Conservation (phyloP, 2,329 filamentous ascomycete genomes). For the Fusarium pseudonygamai region DNA sequence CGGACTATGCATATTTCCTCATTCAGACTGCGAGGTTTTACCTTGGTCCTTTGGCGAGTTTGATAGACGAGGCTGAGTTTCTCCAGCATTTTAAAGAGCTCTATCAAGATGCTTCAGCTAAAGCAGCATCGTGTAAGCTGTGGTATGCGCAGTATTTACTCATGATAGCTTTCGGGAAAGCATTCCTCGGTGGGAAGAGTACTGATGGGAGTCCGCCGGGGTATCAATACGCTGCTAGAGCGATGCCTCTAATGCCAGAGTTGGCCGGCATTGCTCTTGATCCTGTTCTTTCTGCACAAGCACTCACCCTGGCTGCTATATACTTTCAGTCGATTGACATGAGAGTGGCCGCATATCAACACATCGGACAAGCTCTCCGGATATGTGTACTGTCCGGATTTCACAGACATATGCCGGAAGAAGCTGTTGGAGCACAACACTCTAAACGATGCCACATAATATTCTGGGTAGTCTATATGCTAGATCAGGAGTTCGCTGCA, state of each 20-base stretch:
- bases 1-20: slow-evolving; percentile 39
- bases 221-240: slow-evolving; percentile 51
- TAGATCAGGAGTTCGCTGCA: slow-evolving; percentile 42
- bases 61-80: slow-evolving; percentile 36
- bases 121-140: slow-evolving; percentile 25
- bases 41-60: slow-evolving; percentile 26
- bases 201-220: slow-evolving; percentile 46
- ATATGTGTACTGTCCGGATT: slow-evolving; percentile 47
- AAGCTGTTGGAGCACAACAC: slow-evolving; percentile 34
- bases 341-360: slow-evolving; percentile 51
- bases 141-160: slow-evolving; percentile 49
- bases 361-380: slow-evolving; percentile 48
- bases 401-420: slow-evolving; percentile 41
- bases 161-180: slow-evolving; percentile 47
- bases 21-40: slow-evolving; percentile 40
- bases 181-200: slow-evolving; percentile 41
- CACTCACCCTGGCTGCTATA: slow-evolving; percentile 48
- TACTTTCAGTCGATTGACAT: slow-evolving; percentile 55
- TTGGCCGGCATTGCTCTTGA: slow-evolving; percentile 39
- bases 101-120: slow-evolving; percentile 34
- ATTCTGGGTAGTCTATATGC: slow-evolving; percentile 46
- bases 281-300: slow-evolving; percentile 38
- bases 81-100: slow-evolving; percentile 32
- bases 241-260: slow-evolving; percentile 52
- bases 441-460: slow-evolving; percentile 43